Percentiles rank a stretch among this genome's conserved stretches.
Evolutionary conservation across 495 filamentous ascomycete species (phyloP).

Genomic region (Penicillium taxi): DNA sequence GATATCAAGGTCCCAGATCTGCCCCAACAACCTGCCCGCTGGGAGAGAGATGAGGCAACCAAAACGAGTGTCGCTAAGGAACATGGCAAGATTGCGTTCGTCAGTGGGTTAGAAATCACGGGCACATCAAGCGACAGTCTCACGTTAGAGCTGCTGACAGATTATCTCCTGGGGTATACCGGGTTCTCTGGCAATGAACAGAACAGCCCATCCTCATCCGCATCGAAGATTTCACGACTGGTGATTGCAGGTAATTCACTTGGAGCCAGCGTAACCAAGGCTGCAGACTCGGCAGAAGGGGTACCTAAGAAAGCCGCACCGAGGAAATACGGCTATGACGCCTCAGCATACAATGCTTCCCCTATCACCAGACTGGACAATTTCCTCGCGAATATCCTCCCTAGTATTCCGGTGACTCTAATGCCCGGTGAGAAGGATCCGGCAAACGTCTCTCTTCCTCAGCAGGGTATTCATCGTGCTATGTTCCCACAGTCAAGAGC

Average conservation of each 20-base stretch:
- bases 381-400: conserved; percentile 72
- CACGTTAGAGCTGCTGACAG: conserved; percentile 66
- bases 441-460: conserved; percentile 70
- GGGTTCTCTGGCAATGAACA: conserved; percentile 48
- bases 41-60: conserved; percentile 48
- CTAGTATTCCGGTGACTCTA: conserved; percentile 71
- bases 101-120: conserved; percentile 79
- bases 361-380: conserved; percentile 77
- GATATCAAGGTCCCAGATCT: conserved; percentile 84
- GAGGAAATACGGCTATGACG: conserved; percentile 95
- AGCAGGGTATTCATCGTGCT: conserved; percentile 74
- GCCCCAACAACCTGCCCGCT: conserved; percentile 68
- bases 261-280: conserved; percentile 41
- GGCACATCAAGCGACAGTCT: conserved; percentile 64
- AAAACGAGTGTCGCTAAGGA: conserved; percentile 29
- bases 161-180: conserved; percentile 83
- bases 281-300: conserved; percentile 18
- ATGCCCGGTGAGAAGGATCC: conserved; percentile 71
- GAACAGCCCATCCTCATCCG: conserved; percentile 15
- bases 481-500: conserved; percentile 69
- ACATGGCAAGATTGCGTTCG: conserved; percentile 69
- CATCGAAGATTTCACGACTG: conserved; percentile 68
- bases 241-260: conserved; percentile 91
- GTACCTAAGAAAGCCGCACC: conserved; percentile 37
- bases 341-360: conserved; percentile 71